Evolutionary conservation across 768 basidiomycete species (phyloP).

Genomic region (Boletus edulis): DNA sequence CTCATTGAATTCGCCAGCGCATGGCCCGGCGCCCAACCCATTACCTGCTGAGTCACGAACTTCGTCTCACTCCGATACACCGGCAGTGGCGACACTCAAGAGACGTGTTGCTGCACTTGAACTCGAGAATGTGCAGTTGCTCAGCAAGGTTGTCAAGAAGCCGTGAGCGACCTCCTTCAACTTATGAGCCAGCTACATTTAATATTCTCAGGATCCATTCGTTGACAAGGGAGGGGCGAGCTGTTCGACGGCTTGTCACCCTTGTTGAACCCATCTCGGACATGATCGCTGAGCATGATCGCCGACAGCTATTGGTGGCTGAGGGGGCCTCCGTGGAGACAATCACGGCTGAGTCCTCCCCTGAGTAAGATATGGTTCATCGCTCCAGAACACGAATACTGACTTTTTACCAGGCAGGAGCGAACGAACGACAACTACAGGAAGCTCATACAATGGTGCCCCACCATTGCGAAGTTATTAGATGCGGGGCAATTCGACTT

Average conservation of each 20-base stretch:
- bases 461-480: background rate
- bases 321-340: background rate
- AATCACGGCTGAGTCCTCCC: background rate
- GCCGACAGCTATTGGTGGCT: background rate
- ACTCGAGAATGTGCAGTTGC: background rate
- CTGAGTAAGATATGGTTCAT: background rate
- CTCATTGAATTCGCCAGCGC: too few relatives aligned
- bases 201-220: background rate
- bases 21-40: too few relatives aligned
- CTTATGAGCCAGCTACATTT: background rate
- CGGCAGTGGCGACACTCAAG: background rate
- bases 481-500: background rate
- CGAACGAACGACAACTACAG: background rate
- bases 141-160: background rate
- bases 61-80: too few relatives aligned
- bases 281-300: background rate
- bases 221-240: background rate
- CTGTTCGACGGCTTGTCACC: background rate
- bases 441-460: background rate
- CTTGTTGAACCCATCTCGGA: background rate
- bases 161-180: background rate
- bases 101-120: background rate
- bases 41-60: too few relatives aligned
- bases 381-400: too few relatives aligned
- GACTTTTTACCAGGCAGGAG: background rate